Evolutionary conservation across 192 early-diverging fungal species (phyloP).

Genomic region (Mortierella hygrophila): DNA sequence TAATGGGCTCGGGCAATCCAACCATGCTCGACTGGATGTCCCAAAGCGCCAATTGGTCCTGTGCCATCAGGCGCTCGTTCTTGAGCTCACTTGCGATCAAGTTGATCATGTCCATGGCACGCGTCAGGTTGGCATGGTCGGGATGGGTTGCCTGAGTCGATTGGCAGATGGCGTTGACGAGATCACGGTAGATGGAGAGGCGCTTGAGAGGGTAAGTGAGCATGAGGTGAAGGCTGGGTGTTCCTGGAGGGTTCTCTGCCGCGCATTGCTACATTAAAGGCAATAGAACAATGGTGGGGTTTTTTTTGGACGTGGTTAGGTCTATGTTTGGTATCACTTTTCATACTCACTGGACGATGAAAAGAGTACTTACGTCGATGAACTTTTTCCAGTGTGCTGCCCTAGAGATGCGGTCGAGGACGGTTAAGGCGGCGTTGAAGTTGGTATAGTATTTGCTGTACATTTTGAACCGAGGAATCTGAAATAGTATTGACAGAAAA

Average conservation of each 20-base stretch:
- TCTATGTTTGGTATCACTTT: no score
- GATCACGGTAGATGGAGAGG: conserved; percentile 34
- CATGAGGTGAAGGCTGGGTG: conserved; percentile 46
- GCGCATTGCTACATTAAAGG: conserved; percentile 29
- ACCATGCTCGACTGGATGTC: conserved; percentile 50
- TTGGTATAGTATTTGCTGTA: conserved; percentile 52
- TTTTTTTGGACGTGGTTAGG: no score
- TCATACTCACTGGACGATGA: no score
- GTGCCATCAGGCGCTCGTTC: conserved; percentile 24
- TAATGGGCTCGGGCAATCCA: conserved; percentile 36
- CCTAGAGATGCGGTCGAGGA: conserved; percentile 51
- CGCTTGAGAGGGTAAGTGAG: conserved; percentile 40
- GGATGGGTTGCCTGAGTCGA: conserved; percentile 44
- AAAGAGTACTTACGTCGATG: conserved; percentile 32
- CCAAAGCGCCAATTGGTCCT: conserved; percentile 45
- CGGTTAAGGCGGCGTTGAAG: conserved; percentile 37
- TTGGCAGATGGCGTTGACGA: conserved; percentile 35
- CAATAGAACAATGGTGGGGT: background rate
- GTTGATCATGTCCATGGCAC: conserved; percentile 27
- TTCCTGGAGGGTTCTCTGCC: conserved; percentile 39
- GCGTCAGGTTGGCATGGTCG: conserved; percentile 43
- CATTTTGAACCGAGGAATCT: conserved; percentile 52
- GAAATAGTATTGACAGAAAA: background rate
- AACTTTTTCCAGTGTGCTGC: conserved; percentile 44
- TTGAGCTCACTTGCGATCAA: conserved; percentile 25